phyloP scores from a whole-genome alignment of 495 filamentous ascomycete species.

The Tirmania nivea region DNA sequence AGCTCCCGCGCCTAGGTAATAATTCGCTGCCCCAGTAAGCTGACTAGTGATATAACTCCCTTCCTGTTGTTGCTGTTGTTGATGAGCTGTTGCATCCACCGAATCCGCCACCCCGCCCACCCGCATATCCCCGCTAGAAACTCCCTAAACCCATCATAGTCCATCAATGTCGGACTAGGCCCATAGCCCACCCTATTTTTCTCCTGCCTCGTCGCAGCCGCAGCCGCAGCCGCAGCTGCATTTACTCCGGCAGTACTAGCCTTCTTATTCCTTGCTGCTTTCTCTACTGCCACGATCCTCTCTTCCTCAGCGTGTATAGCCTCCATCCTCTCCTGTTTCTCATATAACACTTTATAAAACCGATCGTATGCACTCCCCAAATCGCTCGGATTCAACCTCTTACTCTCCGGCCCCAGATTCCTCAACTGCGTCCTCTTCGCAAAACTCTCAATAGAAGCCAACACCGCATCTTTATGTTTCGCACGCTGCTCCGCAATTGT shows the following conservation, averaged over 20 bases:
- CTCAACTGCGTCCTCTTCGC: constrained; percentile 90
- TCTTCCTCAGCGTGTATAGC: constrained; percentile 56
- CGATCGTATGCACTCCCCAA: constrained; percentile 76
- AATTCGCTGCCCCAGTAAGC: constrained; percentile 1
- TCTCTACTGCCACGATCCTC: constrained; percentile 25
- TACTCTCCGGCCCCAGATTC: constrained; percentile 89
- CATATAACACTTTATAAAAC: constrained; percentile 78
- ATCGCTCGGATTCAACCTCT: constrained; percentile 64
- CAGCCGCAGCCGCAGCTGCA: constrained; percentile 15
- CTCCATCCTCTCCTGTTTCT: constrained; percentile 61
- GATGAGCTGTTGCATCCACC: constrained; percentile 35
- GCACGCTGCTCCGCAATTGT: constrained; percentile 73
- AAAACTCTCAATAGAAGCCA: constrained; percentile 89
- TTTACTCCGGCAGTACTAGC: not conserved
- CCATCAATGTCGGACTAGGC: constrained; percentile 74
- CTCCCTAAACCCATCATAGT: constrained; percentile 86
- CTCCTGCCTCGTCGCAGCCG: constrained; percentile 14
- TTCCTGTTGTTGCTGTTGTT: not conserved
- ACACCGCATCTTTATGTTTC: constrained; percentile 77
- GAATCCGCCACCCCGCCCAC: constrained; percentile 74
- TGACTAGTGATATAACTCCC: constrained; percentile 4
- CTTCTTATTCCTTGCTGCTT: not conserved
- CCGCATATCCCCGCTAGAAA: constrained; percentile 71
- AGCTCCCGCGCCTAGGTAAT: not conserved
- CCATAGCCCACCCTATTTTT: constrained; percentile 59